Percentiles rank a stretch among this genome's conserved stretches.
Conservation (phyloP, 805 yeast genomes). For the Lipomyces mesembrius region DNA sequence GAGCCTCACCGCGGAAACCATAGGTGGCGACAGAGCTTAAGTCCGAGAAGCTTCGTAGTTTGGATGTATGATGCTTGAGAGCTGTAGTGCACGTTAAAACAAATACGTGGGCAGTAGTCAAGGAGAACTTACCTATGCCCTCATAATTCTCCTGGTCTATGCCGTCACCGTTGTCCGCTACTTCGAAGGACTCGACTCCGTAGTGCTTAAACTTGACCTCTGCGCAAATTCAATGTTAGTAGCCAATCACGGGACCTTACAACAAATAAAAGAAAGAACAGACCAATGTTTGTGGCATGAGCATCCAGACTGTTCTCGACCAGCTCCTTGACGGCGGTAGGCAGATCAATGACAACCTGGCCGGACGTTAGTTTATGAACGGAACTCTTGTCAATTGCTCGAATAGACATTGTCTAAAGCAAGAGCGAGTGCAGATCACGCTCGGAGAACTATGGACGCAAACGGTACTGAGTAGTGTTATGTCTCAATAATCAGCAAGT, state of each 20-base stretch:
- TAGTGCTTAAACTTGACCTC: slow-evolving; percentile 71
- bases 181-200: slow-evolving; percentile 74
- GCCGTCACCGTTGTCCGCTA: slow-evolving; percentile 77
- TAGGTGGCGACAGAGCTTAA: slow-evolving; percentile 51
- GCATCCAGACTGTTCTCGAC: slow-evolving; percentile 91
- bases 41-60: slow-evolving; percentile 49
- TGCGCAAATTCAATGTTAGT: not conserved
- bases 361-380: slow-evolving; percentile 85
- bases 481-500: not conserved
- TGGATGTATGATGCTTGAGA: slow-evolving; percentile 59
- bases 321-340: slow-evolving; percentile 80
- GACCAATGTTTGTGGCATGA: slow-evolving; percentile 57
- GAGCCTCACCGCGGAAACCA: slow-evolving; percentile 79
- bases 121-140: slow-evolving; percentile 46
- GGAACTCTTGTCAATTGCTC: slow-evolving; percentile 56
- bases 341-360: slow-evolving; percentile 83
- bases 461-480: not conserved
- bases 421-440: not conserved
- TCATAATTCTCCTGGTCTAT: slow-evolving; percentile 56
- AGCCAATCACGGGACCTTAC: not conserved
- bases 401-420: slow-evolving; percentile 37
- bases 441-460: not conserved
- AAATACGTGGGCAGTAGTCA: too few species aligned
- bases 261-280: not conserved
- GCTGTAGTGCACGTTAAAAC: slow-evolving; percentile 39